Evolutionary conservation across 257 asterid species (phyloP).

Genomic region (Dorcoceras hygrometricum): DNA sequence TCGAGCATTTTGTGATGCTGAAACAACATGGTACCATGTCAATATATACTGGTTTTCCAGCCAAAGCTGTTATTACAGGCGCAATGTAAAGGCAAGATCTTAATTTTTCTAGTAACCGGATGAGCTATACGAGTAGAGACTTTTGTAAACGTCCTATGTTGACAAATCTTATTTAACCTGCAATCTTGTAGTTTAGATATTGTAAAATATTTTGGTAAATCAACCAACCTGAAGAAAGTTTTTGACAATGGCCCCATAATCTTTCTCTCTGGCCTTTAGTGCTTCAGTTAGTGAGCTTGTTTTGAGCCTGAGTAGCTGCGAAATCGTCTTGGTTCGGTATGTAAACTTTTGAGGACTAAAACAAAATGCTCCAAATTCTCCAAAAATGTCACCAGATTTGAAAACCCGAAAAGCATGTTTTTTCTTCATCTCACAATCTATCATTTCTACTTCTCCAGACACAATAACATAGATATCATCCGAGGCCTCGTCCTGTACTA

Average conservation of each 20-base stretch:
- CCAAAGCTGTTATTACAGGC: neutral
- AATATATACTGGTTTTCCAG: neutral
- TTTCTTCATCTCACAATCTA: slow-evolving; percentile 55
- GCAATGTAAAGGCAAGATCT: neutral
- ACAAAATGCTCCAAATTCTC: slow-evolving; percentile 85
- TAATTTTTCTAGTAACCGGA: neutral
- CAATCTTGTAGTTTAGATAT: neutral
- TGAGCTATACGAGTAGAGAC: neutral
- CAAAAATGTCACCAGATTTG: slow-evolving; percentile 66
- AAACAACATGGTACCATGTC: slow-evolving; percentile 11
- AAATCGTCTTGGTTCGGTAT: slow-evolving; percentile 75
- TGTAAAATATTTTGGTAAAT: neutral
- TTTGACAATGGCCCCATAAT: slow-evolving; percentile 62
- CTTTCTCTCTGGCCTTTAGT: slow-evolving; percentile 63
- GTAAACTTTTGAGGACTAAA: slow-evolving; percentile 71
- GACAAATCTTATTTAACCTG: neutral
- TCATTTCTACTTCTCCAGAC: slow-evolving; percentile 88
- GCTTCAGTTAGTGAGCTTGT: slow-evolving; percentile 58
- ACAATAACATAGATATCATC: slow-evolving; percentile 85
- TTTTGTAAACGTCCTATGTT: neutral
- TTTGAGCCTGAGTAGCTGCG: slow-evolving; percentile 74
- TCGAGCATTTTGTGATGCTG: slow-evolving; percentile 81
- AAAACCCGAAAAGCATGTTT: slow-evolving; percentile 55
- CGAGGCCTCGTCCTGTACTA: slow-evolving; percentile 71
- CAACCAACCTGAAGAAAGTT: slow-evolving; percentile 70